Base-by-base conservation (phyloP, 2,329 filamentous ascomycete genomes). In the Mycosphaerella arachidis region DNA sequence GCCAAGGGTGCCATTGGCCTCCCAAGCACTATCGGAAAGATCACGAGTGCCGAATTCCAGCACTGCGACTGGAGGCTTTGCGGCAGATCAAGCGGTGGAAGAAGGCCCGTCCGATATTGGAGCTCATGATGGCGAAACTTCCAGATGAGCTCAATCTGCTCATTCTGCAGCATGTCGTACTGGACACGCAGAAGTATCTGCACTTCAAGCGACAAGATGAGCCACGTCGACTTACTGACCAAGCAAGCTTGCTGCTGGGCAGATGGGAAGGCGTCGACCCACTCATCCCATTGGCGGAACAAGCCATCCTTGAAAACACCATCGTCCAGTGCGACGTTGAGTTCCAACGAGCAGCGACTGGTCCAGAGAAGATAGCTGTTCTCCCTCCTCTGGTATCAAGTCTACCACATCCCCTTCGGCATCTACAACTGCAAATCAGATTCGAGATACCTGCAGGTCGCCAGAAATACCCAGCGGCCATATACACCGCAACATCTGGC, bases 101-200 rank as follows among this genome's bases (percentile, higher is more conserved):
- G n/a, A 53, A 45, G 31, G 30, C 58, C 45, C 56, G 61, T 20
- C 51, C 52, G 6, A 9, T 61, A 4, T 51, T 63, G 9, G 7
- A 57, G 20, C 48, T 43, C 43, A 59, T 63, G 33, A 58, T 58
- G 6, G 54, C 50, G 6, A 59, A 53, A 33, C 33, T 63, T 18
- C 58, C 58, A 13, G 60, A 61, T 18, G 61, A 63, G 48, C 56
- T 63, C 13, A 53, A 56, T n/a, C 50, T 63, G 18, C 43, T 56
- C 30, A 59, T 63, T 6, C 37, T 63, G 43, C 58, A 59, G 43
- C 55, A 61, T 40, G 55, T 63, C 30, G 58, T 54, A 3, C 37
- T 59, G 2, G 50, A 56, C 12, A 63, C 53, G 6, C 55, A 59
- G 35, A 29, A 30, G 6, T 48, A 55, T 30, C 46, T 57, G 4